These are phyloP conservation scores for Selaginella moellendorffii DNA, from an alignment of 75 land plant genomes.

Conservation along the genomic window DNA sequence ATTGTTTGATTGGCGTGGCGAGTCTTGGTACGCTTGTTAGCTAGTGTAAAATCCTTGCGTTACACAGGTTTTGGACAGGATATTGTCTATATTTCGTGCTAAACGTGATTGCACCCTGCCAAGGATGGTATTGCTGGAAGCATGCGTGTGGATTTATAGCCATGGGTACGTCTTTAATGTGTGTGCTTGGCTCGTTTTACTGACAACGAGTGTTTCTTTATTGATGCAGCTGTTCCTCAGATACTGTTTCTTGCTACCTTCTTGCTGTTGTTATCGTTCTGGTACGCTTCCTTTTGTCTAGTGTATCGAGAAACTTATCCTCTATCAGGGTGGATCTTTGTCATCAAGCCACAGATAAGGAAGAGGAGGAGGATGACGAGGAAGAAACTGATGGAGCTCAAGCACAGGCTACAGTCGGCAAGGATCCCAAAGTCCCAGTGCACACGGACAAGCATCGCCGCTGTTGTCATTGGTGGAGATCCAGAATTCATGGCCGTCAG, in stretches of 20 bases:
- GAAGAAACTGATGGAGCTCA: conserved; percentile 20
- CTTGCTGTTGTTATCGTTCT: conserved; percentile 70
- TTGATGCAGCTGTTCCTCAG: conserved; percentile 53
- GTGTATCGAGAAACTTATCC: neutral
- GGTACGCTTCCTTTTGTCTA: conserved; percentile 24
- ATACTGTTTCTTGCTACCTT: conserved; percentile 52
- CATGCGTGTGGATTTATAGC: conserved; percentile 47
- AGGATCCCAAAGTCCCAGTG: neutral
- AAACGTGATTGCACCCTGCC: conserved; percentile 40
- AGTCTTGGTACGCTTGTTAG: conserved; percentile 21
- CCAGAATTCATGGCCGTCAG: conserved; percentile 52
- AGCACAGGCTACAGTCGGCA: neutral
- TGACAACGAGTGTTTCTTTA: conserved; percentile 8
- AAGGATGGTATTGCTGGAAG: conserved; percentile 49
- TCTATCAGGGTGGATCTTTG: conserved; percentile 63
- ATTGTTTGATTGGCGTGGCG: conserved; percentile 27
- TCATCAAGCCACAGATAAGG: conserved; percentile 62
- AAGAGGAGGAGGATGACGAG: conserved; percentile 55
- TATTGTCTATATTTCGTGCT: conserved; percentile 39
- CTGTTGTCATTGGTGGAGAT: conserved; percentile 23
- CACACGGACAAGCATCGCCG: conserved; percentile 24
- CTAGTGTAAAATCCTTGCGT: neutral
- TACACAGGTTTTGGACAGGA: conserved; percentile 29
- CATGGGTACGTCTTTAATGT: conserved; percentile 31
- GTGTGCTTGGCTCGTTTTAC: neutral